Evolutionary conservation across 371 early-diverging fungal genomes (phyloP).

Genomic region (Circinella umbellata): DNA sequence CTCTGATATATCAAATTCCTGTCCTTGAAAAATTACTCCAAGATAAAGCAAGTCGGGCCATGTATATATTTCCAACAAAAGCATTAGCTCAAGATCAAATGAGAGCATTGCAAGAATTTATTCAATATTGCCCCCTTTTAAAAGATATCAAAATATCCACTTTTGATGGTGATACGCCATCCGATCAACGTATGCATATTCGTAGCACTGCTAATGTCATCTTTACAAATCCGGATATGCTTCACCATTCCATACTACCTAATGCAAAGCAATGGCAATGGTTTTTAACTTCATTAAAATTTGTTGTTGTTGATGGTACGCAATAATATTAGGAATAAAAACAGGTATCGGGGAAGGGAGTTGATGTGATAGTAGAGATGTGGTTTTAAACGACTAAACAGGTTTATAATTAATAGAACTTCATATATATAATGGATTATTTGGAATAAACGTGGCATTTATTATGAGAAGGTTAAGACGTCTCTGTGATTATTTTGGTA

Average conservation of each 20-base stretch:
- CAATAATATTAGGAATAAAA: not conserved
- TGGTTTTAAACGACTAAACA: too few relatives aligned
- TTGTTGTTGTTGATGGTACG: constrained; percentile 79
- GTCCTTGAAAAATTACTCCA: constrained; percentile 57
- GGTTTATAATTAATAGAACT: constrained; percentile 50
- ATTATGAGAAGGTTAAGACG: constrained; percentile 72
- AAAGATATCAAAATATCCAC: constrained; percentile 25
- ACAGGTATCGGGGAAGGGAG: too few relatives aligned
- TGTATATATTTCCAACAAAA: constrained; percentile 77
- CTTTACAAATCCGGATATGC: constrained; percentile 85
- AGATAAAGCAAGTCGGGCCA: constrained; percentile 40
- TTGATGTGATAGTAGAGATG: too few relatives aligned
- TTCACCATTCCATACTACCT: constrained; percentile 77
- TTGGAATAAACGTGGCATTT: constrained; percentile 73
- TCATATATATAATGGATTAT: constrained; percentile 70
- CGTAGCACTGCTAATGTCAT: constrained; percentile 61
- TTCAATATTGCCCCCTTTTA: constrained; percentile 28
- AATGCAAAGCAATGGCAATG: constrained; percentile 57
- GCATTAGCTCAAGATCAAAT: constrained; percentile 86
- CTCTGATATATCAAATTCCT: constrained; percentile 77
- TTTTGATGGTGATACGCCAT: constrained; percentile 58
- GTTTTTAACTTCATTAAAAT: constrained; percentile 56
- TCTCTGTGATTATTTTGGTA: constrained; percentile 53
- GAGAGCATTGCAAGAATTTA: constrained; percentile 44
- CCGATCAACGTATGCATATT: constrained; percentile 47